Evolutionary conservation across 2,329 filamentous ascomycete species (phyloP).

Genomic region (Trichoderma harzianum): DNA sequence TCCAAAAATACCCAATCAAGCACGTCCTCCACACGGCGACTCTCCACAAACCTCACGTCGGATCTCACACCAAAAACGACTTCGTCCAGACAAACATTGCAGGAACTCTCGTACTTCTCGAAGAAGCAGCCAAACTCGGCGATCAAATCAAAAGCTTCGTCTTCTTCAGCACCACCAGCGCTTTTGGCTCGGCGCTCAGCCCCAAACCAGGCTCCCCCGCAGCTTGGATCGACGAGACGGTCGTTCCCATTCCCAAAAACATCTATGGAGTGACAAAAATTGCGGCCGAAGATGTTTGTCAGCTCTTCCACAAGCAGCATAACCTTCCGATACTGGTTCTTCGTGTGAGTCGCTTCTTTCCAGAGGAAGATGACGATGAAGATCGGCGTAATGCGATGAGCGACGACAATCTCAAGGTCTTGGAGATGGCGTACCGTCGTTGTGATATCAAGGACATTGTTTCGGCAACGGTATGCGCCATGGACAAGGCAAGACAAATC

Average conservation of each 20-base stretch:
- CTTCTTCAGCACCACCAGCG: slow-evolving; percentile 46
- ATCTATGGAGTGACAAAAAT: slow-evolving; percentile 49
- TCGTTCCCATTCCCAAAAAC: slow-evolving; percentile 43
- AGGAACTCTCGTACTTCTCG: slow-evolving; percentile 42
- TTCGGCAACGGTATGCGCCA: slow-evolving; percentile 38
- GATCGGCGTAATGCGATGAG: slow-evolving; percentile 34
- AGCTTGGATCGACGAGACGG: slow-evolving; percentile 43
- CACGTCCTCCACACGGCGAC: slow-evolving; percentile 46
- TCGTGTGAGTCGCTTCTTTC: slow-evolving; percentile 48
- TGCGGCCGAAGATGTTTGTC: slow-evolving; percentile 47
- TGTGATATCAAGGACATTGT: slow-evolving; percentile 45
- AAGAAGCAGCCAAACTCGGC: slow-evolving; percentile 33
- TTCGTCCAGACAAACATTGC: slow-evolving; percentile 46
- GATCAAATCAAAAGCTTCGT: slow-evolving; percentile 38
- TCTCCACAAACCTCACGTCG: slow-evolving; percentile 47
- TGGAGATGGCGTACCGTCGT: slow-evolving; percentile 46
- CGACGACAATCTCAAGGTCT: slow-evolving; percentile 46
- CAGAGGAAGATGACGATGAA: slow-evolving; percentile 45
- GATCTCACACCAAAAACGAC: slow-evolving; percentile 41
- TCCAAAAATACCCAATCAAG: slow-evolving; percentile 32
- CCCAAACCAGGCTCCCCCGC: slow-evolving; percentile 36
- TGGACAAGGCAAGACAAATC: slow-evolving; percentile 32
- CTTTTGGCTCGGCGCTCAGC: slow-evolving; percentile 41
- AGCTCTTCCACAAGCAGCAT: slow-evolving; percentile 38
- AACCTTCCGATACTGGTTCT: slow-evolving; percentile 42